phyloP scores from a whole-genome alignment of 2,329 filamentous ascomycete genomes.

The Phaeosphaeriaceae sp. region DNA sequence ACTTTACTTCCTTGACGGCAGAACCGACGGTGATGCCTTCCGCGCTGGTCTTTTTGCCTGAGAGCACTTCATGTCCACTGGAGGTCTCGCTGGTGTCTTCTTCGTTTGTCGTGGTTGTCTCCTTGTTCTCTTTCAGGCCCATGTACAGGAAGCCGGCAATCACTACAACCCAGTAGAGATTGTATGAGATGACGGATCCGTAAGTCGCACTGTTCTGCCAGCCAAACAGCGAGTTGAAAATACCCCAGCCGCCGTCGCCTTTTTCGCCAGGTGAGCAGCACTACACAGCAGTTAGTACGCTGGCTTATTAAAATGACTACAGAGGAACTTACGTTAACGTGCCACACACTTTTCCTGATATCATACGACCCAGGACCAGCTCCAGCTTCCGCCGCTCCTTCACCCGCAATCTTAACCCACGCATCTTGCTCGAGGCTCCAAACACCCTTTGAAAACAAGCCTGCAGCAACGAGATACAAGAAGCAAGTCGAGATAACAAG shows the following conservation, averaged over 20 bases:
- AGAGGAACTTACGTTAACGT: constrained; percentile 70
- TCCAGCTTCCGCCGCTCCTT: constrained; percentile 67
- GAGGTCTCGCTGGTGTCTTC: constrained; percentile 23
- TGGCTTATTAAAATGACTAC: neutral
- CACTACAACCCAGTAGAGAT: constrained; percentile 81
- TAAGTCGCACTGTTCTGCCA: constrained; percentile 91
- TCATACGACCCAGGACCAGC: constrained; percentile 79
- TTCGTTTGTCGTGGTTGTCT: constrained; percentile 1
- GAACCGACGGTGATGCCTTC: constrained; percentile 20
- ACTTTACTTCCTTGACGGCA: constrained; percentile 22
- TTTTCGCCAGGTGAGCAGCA: constrained; percentile 78
- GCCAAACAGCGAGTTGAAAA: constrained; percentile 85
- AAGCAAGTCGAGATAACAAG: constrained; percentile 82
- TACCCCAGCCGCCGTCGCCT: constrained; percentile 80
- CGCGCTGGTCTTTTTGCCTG: constrained; percentile 22
- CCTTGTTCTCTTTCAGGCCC: constrained; percentile 68
- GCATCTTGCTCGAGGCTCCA: constrained; percentile 74
- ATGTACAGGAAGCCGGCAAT: constrained; percentile 69
- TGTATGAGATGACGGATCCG: constrained; percentile 85
- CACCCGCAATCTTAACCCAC: constrained; percentile 70
- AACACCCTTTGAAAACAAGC: constrained; percentile 77
- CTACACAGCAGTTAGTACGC: constrained; percentile 47
- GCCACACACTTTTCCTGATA: constrained; percentile 79
- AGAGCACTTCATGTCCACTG: constrained; percentile 15
- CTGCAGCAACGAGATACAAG: constrained; percentile 82